Base-by-base conservation (phyloP, 2,329 filamentous ascomycete genomes). In the Colletotrichum sp. region DNA sequence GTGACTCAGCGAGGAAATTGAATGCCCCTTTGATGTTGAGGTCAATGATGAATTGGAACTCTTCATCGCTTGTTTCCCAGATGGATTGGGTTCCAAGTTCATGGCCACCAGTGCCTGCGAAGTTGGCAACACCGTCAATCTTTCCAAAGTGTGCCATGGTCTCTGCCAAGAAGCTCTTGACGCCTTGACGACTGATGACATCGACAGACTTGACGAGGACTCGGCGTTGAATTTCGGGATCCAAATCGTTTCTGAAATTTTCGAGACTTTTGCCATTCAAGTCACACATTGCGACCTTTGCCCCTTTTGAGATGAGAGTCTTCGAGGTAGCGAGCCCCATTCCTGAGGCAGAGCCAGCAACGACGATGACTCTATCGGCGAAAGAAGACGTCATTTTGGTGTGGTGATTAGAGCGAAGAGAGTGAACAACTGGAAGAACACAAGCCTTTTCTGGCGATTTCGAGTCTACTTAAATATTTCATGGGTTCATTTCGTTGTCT, bases 101-200 rank as follows among this genome's bases (percentile, higher is more conserved):
- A 10, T 76, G 63, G n/a, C 69, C 73, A n/a, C 73, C 73, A 6
- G 63, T 72, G 15, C 65, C 64, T 21, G 73, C 65, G n/a, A 76
- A 76, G 32, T 73, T 76, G 32, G 64, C 73, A 9, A 76, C 64
- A 3, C 73, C 64, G 16, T 69, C 57, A 28, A 73, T 39, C 24
- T 52, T 63, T 8, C 59, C 64, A 10, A 76, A 76, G 18, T 32
- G 64, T 8, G 34, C 36, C 59, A 44, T 64, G 24, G 62, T 44
- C 6, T 67, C 62, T 24, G 34, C 30, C 15, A 71, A 24, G 13
- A 67, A 68, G 9, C 3, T 16, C 15, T 28, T 36, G 13, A 77
- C 63, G 5, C 39, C 57, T 60, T 36, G 26, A 2, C 67, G 75
- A 30, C 70, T 18, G n/a, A 32, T 75, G 39, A 77, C 36, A 15